A percentile compares a stretch with the other conserved stretches of the same genome.
Evolutionary conservation across 805 yeast species (phyloP).

Genomic region (Tetrapisispora pingtungensis): DNA sequence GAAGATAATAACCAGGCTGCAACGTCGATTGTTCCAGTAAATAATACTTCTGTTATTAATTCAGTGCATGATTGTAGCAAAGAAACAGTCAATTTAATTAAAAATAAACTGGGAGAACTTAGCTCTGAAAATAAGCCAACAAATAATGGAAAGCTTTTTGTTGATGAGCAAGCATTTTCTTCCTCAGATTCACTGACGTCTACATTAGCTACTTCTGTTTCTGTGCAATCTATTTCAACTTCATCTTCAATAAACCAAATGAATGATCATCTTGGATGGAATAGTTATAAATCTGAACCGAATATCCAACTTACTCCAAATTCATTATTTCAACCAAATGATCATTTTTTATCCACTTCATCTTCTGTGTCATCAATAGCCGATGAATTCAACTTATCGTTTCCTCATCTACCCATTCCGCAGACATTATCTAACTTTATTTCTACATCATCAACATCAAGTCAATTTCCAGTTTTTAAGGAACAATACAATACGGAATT

Average conservation of each 20-base stretch:
- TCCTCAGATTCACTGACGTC: slow-evolving; percentile 3
- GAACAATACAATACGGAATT: not conserved
- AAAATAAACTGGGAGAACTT: too few relatives aligned
- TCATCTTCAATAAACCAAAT: slow-evolving; percentile 1
- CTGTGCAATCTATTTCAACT: not conserved
- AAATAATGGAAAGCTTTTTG: not conserved
- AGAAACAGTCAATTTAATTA: too few relatives aligned
- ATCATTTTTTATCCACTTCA: not conserved
- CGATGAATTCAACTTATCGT: not conserved
- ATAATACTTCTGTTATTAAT: too few relatives aligned
- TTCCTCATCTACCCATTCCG: not conserved
- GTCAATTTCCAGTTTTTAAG: not conserved
- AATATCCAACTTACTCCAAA: not conserved
- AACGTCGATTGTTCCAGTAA: too few relatives aligned
- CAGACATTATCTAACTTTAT: not conserved
- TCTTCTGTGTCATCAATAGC: not conserved
- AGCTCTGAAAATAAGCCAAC: not conserved
- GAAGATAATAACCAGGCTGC: too few relatives aligned
- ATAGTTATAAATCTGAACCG: not conserved
- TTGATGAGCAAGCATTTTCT: not conserved
- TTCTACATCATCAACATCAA: not conserved
- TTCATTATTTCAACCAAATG: not conserved
- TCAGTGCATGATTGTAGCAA: too few relatives aligned
- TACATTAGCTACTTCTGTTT: slow-evolving; percentile 1
- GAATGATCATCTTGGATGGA: not conserved